Evolutionary conservation across 1,284 basidiomycete species (phyloP).

Genomic region (Xerocomus amazonicus): DNA sequence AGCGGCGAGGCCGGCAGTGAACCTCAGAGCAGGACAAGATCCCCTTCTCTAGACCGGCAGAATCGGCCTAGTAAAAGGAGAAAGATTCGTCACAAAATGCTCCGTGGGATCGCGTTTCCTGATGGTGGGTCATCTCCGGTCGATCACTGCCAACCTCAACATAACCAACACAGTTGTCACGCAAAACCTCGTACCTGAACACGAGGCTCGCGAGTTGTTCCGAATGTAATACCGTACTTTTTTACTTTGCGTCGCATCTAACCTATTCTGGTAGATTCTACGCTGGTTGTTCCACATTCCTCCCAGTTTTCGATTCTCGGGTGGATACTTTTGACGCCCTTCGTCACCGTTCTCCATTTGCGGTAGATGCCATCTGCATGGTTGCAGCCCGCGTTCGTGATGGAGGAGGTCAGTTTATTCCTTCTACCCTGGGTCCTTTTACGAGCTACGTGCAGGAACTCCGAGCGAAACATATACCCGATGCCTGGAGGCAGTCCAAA

Average conservation of each 20-base stretch:
- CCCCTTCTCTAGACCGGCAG: slow-evolving; percentile 64
- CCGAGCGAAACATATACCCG: slow-evolving; percentile 63
- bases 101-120: slow-evolving; percentile 54
- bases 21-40: slow-evolving; percentile 67
- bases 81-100: slow-evolving; percentile 58
- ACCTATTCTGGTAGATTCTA: slow-evolving; percentile 58
- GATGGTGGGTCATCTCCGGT: slow-evolving; percentile 49
- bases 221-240: slow-evolving; percentile 50
- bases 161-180: slow-evolving; percentile 57
- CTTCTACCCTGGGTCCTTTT: background rate
- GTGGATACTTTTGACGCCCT: slow-evolving; percentile 79
- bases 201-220: slow-evolving; percentile 81
- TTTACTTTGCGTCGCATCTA: slow-evolving; percentile 1
- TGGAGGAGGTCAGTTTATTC: slow-evolving; percentile 64
- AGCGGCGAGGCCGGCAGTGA: slow-evolving; percentile 67
- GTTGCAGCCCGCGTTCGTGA: slow-evolving; percentile 85
- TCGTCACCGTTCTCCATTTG: slow-evolving; percentile 79
- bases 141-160: slow-evolving; percentile 9
- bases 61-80: slow-evolving; percentile 65
- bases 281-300: slow-evolving; percentile 83
- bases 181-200: slow-evolving; percentile 73
- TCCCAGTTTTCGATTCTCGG: slow-evolving; percentile 78
- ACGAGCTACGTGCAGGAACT: slow-evolving; percentile 40
- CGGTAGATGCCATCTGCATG: slow-evolving; percentile 85
- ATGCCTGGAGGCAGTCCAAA: slow-evolving; percentile 77